Evolutionary conservation across 345 rosid genomes (phyloP).

Genomic region (Melastoma malabathricum): DNA sequence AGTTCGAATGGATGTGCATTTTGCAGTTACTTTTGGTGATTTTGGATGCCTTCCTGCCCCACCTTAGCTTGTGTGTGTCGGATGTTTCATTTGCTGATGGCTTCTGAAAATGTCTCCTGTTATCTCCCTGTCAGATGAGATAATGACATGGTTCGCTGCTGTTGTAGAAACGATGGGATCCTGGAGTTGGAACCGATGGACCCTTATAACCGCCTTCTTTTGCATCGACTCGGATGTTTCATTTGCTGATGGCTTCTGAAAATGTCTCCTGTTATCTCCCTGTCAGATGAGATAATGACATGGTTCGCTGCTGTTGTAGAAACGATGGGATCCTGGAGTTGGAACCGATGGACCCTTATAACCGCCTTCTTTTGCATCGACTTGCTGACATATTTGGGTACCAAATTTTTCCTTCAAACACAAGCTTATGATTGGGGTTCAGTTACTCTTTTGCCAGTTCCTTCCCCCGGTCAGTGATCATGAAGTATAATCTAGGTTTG

Average conservation of each 20-base stretch:
- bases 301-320: constrained; percentile 17
- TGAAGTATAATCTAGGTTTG: constrained; percentile 28
- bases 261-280: background rate
- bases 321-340: constrained; percentile 38
- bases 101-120: background rate
- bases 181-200: constrained; percentile 62
- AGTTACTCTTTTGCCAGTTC: background rate
- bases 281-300: background rate
- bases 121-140: background rate
- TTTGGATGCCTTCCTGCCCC: too few relatives aligned
- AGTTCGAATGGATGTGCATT: too few relatives aligned
- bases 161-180: constrained; percentile 37
- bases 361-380: constrained; percentile 52
- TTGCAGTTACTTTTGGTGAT: too few relatives aligned
- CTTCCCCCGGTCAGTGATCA: background rate
- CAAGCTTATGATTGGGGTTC: background rate
- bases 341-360: constrained; percentile 62
- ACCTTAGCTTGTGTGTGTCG: too few relatives aligned
- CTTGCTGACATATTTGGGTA: constrained; percentile 71
- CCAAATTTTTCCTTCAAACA: background rate
- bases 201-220: constrained; percentile 48
- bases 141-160: background rate
- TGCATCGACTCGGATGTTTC: constrained; percentile 59
- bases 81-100: background rate
- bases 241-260: background rate